Evolutionary conservation across 1,284 basidiomycete genomes (phyloP).

Genomic region (Malassezia equina): DNA sequence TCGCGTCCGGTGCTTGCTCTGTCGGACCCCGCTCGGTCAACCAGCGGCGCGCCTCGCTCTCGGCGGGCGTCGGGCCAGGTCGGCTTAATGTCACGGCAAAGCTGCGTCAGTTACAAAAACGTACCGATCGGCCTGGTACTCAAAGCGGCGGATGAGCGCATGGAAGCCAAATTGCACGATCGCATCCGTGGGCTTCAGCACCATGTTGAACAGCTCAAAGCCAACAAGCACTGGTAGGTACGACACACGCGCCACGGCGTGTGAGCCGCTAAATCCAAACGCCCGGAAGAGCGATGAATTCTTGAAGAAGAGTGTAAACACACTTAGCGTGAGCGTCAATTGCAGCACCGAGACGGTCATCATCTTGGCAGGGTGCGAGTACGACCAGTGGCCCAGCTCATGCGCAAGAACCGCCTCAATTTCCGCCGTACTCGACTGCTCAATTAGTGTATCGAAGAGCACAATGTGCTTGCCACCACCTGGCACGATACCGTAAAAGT

Average conservation of each 20-base stretch:
- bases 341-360: constrained; percentile 75
- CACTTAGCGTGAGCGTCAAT: constrained; percentile 70
- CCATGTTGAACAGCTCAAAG: constrained; percentile 44
- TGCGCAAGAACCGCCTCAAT: constrained; percentile 55
- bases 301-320: constrained; percentile 84
- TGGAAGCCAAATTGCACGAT: constrained; percentile 41
- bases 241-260: constrained; percentile 18
- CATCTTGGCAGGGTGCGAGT: constrained; percentile 74
- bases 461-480: constrained; percentile 54
- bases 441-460: constrained; percentile 90
- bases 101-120: constrained; percentile 4
- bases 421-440: constrained; percentile 66
- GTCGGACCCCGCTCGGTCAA: constrained; percentile 12
- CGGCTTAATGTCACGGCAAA: constrained; percentile 31
- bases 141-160: constrained; percentile 33
- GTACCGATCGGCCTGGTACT: constrained; percentile 37
- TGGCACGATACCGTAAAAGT: constrained; percentile 46
- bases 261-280: constrained; percentile 62
- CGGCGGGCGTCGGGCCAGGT: constrained; percentile 22
- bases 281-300: constrained; percentile 65
- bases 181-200: constrained; percentile 37
- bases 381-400: constrained; percentile 62
- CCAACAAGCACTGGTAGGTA: constrained; percentile 43
- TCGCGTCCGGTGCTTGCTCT: background rate
- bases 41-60: constrained; percentile 23